Percentiles rank a stretch among this genome's conserved stretches.
Conservation (phyloP, 176 grass and related monocot genomes). For the Carex pumila region DNA sequence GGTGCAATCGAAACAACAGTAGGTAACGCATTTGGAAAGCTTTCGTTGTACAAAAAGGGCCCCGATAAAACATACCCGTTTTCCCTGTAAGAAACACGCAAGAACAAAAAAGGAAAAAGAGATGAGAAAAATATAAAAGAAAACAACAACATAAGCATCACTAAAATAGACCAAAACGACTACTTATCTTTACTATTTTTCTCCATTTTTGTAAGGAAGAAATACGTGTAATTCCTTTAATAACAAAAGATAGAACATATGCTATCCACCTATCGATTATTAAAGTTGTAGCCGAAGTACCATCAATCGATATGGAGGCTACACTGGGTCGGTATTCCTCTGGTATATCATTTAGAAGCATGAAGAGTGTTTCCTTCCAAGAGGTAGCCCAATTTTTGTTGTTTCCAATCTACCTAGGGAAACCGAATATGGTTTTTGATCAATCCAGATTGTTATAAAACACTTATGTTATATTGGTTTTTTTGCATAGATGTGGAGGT, state of each 20-base stretch:
- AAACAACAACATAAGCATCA: not conserved
- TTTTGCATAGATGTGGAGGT: not conserved
- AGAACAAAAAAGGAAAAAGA: not conserved
- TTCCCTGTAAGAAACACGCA: slow-evolving; percentile 22
- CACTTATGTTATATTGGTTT: not conserved
- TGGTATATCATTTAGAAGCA: slow-evolving; percentile 50
- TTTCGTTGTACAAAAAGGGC: slow-evolving; percentile 76
- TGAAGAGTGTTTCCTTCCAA: slow-evolving; percentile 64
- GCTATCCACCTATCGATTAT: slow-evolving; percentile 57
- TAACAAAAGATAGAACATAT: not conserved
- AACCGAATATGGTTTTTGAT: not conserved
- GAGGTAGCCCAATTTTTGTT: slow-evolving; percentile 33
- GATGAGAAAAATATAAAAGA: not conserved
- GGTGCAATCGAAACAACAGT: slow-evolving; percentile 49
- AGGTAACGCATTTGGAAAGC: slow-evolving; percentile 52
- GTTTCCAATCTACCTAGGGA: slow-evolving; percentile 43
- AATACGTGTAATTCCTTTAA: not conserved
- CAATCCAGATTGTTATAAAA: not conserved
- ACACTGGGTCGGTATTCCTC: slow-evolving; percentile 25
- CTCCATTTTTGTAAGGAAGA: not conserved
- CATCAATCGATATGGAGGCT: slow-evolving; percentile 61
- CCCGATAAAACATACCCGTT: slow-evolving; percentile 44
- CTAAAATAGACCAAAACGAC: not conserved
- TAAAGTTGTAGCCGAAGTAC: slow-evolving; percentile 61
- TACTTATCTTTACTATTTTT: not conserved